These are phyloP conservation scores for Friedmanniomyces endolithicus DNA, from an alignment of 495 filamentous ascomycete species.

Conservation along the genomic window DNA sequence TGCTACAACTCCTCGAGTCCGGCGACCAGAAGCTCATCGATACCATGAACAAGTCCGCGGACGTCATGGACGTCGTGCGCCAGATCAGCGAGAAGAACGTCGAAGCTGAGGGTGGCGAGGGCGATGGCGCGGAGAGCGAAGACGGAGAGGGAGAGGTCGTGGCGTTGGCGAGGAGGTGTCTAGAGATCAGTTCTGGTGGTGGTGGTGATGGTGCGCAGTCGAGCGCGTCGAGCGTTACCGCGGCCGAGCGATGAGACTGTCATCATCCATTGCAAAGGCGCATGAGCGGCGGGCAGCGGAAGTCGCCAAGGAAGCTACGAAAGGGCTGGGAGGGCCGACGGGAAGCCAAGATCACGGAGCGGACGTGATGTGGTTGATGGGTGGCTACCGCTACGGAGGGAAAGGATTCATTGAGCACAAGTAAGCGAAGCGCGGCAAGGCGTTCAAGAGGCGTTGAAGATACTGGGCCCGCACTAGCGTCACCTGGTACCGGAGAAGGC, in stretches of 20 bases:
- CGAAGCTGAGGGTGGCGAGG: constrained; percentile 65
- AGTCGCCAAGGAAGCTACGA: too few species aligned
- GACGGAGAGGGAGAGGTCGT: constrained; percentile 86
- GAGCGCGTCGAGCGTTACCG: background rate
- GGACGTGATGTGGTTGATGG: too few species aligned
- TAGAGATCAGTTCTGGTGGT: constrained; percentile 38
- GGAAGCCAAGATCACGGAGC: too few species aligned
- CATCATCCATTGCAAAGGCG: background rate
- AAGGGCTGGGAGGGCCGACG: too few species aligned
- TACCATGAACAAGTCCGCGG: constrained; percentile 73
- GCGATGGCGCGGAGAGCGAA: constrained; percentile 77
- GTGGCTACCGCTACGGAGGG: too few species aligned
- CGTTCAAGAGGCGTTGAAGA: background rate
- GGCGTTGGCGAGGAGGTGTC: constrained; percentile 73
- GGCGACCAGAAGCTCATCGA: constrained; percentile 75
- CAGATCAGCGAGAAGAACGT: constrained; percentile 79
- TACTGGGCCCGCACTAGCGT: too few species aligned
- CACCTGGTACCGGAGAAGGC: too few species aligned
- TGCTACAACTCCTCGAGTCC: constrained; percentile 88
- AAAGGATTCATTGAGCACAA: background rate
- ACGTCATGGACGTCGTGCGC: constrained; percentile 82
- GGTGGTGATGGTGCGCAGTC: background rate
- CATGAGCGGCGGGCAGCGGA: background rate
- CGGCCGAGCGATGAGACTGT: constrained; percentile 2
- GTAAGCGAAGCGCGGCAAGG: background rate